These are phyloP conservation scores for Trichosporon coremiiforme DNA, from an alignment of 1,284 basidiomycete genomes.

Conservation along the genomic window DNA sequence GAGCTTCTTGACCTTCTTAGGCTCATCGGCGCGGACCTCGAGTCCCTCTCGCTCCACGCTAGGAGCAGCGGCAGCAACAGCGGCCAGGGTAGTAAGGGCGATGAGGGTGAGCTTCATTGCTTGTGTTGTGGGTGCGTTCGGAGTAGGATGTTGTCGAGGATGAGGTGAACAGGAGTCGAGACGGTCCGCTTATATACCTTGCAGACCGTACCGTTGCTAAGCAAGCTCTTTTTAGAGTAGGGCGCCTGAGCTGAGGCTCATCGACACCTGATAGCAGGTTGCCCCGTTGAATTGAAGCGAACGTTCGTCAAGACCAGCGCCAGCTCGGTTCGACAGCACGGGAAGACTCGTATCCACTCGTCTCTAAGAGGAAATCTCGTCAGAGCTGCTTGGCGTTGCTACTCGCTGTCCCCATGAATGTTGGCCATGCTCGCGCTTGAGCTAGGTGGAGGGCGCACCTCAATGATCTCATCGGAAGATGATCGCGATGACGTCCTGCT, in stretches of 20 bases:
- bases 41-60: neutral
- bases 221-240: no score
- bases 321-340: neutral
- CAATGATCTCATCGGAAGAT: neutral
- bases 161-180: neutral
- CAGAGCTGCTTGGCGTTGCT: neutral
- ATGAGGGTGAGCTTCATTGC: conserved; percentile 16
- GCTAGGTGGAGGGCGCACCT: neutral
- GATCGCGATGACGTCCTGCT: neutral
- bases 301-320: neutral
- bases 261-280: neutral
- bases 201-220: no score
- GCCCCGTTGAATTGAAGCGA: no score
- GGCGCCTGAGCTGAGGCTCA: no score
- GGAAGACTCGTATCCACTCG: neutral
- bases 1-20: conserved; percentile 1
- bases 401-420: neutral
- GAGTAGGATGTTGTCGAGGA: neutral
- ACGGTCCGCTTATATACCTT: neutral
- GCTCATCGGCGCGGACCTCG: neutral
- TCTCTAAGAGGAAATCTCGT: neutral
- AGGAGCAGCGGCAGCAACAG: neutral
- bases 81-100: neutral
- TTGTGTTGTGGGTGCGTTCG: neutral
- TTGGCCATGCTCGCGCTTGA: no score